Percentiles rank a stretch among this genome's conserved stretches.
These are phyloP conservation scores for Mallotus nudiflorus DNA, from an alignment of 345 rosid genomes.

Conservation along the genomic window DNA sequence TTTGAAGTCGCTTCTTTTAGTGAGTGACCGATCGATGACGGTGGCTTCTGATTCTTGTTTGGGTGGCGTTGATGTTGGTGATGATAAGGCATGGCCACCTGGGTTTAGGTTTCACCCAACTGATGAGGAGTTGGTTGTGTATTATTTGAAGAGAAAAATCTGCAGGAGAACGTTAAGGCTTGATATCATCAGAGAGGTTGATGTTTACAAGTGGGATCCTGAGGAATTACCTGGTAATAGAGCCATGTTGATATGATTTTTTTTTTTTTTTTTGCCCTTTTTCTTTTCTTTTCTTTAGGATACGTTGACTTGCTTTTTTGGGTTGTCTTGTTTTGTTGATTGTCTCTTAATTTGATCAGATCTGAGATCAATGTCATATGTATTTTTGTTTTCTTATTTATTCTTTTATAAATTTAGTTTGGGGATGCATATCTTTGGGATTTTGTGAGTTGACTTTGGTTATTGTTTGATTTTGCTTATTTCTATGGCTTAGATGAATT, in stretches of 20 bases:
- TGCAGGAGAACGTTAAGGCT: constrained; percentile 53
- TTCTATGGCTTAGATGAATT: not conserved
- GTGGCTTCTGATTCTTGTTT: constrained; percentile 19
- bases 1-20: not conserved
- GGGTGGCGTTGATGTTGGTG: constrained; percentile 27
- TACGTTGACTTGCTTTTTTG: not conserved
- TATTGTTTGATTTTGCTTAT: not conserved
- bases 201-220: constrained; percentile 93
- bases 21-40: constrained; percentile 26
- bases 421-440: not conserved
- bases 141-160: constrained; percentile 80
- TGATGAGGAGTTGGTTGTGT: constrained; percentile 81
- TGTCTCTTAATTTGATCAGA: not conserved
- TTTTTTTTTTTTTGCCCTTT: not conserved
- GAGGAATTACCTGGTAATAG: constrained; percentile 81
- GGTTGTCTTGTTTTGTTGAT: not conserved
- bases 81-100: constrained; percentile 62
- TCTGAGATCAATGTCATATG: no score
- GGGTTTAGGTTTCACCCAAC: constrained; percentile 96
- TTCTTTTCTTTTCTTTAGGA: not conserved
- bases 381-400: not conserved
- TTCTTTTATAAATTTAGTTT: no score
- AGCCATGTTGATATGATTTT: not conserved
- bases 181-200: constrained; percentile 63
- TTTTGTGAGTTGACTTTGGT: constrained; percentile 15